These are phyloP conservation scores for Orbilia blumenaviensis DNA, from an alignment of 2,329 filamentous ascomycete species.

Conservation along the genomic window DNA sequence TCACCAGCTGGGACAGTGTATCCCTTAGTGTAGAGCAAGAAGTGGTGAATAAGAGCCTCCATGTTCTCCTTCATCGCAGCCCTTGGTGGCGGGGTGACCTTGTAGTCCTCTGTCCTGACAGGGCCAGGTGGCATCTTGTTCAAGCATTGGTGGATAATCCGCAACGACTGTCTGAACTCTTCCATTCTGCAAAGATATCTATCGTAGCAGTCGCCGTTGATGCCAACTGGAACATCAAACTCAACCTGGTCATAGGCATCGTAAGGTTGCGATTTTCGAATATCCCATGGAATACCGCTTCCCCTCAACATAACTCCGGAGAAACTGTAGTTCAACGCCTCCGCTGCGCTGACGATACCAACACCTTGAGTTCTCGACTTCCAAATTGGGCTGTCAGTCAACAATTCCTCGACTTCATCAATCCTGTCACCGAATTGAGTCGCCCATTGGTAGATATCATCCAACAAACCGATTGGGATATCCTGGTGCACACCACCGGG, in stretches of 20 bases:
- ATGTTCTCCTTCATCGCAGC: conserved; percentile 99
- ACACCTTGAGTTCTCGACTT: conserved; percentile 89
- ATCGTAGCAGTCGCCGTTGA: conserved; percentile 99
- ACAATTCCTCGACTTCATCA: conserved; percentile 97
- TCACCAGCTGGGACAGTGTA: conserved; percentile 96
- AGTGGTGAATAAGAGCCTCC: conserved; percentile 99
- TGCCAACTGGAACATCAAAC: conserved; percentile 95
- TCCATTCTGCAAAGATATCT: conserved; percentile 99
- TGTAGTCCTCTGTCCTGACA: conserved; percentile 97
- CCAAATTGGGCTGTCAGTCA: conserved; percentile 99
- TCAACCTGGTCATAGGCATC: conserved; percentile 98
- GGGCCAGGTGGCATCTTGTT: conserved; percentile 98
- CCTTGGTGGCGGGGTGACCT: conserved; percentile 93
- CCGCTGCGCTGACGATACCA: conserved; percentile 87
- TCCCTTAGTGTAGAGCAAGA: conserved; percentile 97
- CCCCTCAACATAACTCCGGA: conserved; percentile 97
- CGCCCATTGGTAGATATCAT: conserved; percentile 99
- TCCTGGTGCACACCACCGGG: conserved; percentile 97
- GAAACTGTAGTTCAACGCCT: conserved; percentile 97
- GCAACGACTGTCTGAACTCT: conserved; percentile 96
- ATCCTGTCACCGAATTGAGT: conserved; percentile 98
- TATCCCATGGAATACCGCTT: conserved; percentile 93
- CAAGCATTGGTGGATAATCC: conserved; percentile 97
- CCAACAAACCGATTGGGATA: conserved; percentile 88
- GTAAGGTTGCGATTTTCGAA: conserved; percentile 96